phyloP scores from a whole-genome alignment of 768 basidiomycete species.

The Naematelia encephala region DNA sequence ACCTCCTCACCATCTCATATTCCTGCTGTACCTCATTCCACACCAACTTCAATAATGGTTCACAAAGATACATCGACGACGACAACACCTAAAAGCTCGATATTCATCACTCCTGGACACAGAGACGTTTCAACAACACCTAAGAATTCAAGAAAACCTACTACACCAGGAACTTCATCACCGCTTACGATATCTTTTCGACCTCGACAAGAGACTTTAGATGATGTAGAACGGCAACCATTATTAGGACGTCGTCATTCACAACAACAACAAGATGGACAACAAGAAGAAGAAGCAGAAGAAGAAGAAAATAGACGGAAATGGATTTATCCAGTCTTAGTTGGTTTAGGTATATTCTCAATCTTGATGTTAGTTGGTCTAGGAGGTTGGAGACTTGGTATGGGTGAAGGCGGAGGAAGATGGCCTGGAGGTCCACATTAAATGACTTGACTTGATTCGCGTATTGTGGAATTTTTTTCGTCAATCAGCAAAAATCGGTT shows the following conservation, averaged over 20 bases:
- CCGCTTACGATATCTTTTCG: neutral
- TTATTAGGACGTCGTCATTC: slow-evolving; percentile 10
- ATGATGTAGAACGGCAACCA: slow-evolving; percentile 29
- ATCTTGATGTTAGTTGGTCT: slow-evolving; percentile 23
- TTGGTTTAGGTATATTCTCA: slow-evolving; percentile 3
- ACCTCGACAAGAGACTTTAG: neutral
- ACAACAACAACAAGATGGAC: no score
- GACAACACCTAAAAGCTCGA: no score
- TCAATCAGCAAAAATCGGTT: no score
- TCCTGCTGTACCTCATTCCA: neutral
- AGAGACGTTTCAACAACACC: no score
- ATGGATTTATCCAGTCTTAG: slow-evolving; percentile 12
- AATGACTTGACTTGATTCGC: no score
- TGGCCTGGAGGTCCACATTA: slow-evolving; percentile 42
- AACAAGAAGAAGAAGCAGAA: slow-evolving; percentile 1
- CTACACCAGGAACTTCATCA: no score
- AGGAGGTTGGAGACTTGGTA: slow-evolving; percentile 34
- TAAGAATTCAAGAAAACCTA: no score
- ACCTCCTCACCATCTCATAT: neutral
- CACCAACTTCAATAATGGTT: neutral
- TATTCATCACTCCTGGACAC: no score
- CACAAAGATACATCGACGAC: no score
- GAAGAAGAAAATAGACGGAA: no score
- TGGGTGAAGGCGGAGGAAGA: slow-evolving; percentile 31
- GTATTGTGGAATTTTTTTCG: no score